Conservation (phyloP, 768 basidiomycete genomes). For the Tylopilus plumbeoviolaceoides region DNA sequence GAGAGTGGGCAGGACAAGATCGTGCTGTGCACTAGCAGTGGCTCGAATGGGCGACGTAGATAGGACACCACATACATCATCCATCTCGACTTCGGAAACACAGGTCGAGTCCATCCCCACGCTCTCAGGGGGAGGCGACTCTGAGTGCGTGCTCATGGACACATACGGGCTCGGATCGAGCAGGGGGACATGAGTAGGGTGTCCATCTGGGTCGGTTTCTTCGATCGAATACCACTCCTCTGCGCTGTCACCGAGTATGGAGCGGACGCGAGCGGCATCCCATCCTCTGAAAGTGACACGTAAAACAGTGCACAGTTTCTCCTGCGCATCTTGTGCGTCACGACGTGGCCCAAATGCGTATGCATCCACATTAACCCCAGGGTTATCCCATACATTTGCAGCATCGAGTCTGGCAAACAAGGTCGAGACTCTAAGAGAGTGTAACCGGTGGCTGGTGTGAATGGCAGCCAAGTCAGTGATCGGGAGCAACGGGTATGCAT, state of each 20-base stretch:
- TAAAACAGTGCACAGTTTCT: conserved; percentile 61
- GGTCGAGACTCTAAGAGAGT: conserved; percentile 60
- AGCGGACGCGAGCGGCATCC: conserved; percentile 59
- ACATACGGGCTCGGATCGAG: conserved; percentile 3
- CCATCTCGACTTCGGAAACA: conserved; percentile 6
- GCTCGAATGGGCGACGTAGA: conserved; percentile 12
- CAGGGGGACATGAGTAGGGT: neutral
- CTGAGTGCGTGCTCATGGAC: neutral
- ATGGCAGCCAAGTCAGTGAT: conserved; percentile 47
- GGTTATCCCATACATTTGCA: conserved; percentile 56
- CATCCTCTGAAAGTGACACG: conserved; percentile 73
- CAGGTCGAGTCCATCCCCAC: conserved; percentile 5
- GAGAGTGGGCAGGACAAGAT: conserved; percentile 73
- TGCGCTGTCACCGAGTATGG: conserved; percentile 66
- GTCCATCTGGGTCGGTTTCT: conserved; percentile 37
- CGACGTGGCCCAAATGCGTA: conserved; percentile 51
- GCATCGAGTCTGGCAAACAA: conserved; percentile 70
- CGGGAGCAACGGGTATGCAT: conserved; percentile 44
- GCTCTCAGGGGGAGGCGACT: conserved; percentile 3
- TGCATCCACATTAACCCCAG: conserved; percentile 49
- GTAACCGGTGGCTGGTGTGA: conserved; percentile 50
- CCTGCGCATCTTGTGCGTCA: conserved; percentile 27
- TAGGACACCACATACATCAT: conserved; percentile 3
- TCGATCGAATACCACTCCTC: conserved; percentile 75
- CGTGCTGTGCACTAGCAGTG: conserved; percentile 54